Percentiles rank a stretch among this genome's conserved stretches.
Evolutionary conservation across 805 yeast genomes (phyloP).

Genomic region (Blastobotrys americana): DNA sequence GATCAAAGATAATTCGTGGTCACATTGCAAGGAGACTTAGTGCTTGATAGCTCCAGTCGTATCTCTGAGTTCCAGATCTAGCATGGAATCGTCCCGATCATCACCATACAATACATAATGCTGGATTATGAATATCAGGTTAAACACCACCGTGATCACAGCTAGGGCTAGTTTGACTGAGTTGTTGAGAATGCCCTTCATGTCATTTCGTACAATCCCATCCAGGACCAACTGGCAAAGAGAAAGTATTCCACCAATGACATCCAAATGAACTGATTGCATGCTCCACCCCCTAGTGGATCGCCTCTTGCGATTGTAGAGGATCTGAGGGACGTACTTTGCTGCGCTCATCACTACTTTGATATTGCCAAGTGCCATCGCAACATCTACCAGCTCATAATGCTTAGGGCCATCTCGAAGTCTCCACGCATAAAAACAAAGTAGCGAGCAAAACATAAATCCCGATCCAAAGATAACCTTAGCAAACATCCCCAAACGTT

Average conservation of each 20-base stretch:
- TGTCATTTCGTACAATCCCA: constrained; percentile 31
- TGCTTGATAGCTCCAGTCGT: neutral
- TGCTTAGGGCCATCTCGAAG: constrained; percentile 15
- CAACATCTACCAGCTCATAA: constrained; percentile 32
- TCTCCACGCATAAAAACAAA: constrained; percentile 26
- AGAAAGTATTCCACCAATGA: constrained; percentile 38
- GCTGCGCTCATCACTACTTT: constrained; percentile 39
- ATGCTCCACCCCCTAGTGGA: constrained; percentile 43
- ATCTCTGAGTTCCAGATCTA: neutral
- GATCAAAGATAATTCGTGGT: too few relatives aligned
- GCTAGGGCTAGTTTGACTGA: constrained; percentile 41
- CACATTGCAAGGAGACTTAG: too few relatives aligned
- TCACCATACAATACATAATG: constrained; percentile 14
- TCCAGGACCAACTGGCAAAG: constrained; percentile 36
- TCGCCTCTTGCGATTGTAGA: constrained; percentile 35
- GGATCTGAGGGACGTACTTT: constrained; percentile 44
- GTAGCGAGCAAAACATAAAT: constrained; percentile 15
- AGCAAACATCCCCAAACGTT: constrained; percentile 1
- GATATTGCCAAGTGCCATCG: constrained; percentile 37
- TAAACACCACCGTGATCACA: constrained; percentile 24
- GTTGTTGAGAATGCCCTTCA: constrained; percentile 33
- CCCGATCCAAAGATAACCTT: constrained; percentile 11
- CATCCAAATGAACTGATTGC: constrained; percentile 35
- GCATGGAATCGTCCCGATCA: neutral
- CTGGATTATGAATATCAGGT: constrained; percentile 17